Base-by-base conservation (phyloP, 352 stramenopile species). In the Globisporangium iwayamae region DNA sequence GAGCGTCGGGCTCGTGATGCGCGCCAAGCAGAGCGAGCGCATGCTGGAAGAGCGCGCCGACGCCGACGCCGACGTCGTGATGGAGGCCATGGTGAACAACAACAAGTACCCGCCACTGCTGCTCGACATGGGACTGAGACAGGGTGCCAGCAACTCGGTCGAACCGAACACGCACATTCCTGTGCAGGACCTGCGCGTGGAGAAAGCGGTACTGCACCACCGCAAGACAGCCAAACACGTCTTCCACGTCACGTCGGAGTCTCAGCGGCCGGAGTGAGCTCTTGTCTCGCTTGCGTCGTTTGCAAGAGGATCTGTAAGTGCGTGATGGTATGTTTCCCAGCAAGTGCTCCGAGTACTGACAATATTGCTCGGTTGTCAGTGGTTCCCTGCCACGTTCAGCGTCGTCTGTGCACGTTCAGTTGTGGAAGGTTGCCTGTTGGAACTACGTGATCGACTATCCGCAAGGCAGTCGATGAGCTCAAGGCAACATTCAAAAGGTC, bases 21-120 rank as follows among this genome's bases (percentile, higher is more conserved):
- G 7, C 6, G 52, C 41, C 13, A 38, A 46, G 13, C 22, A 30
- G 16, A 56, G 51, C 8, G 61, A 66, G 39, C 28, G 13, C 5
- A 5, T 28, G 39, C 39, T 66, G 18, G 22, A 60, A 28, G 16
- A 52, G 22, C 61, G 53, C 9, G 51, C 39, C 7, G 60, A 32
- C 30, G 61, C 61, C 3, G 52, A 56, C 1, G 22, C 22, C 22
- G 22, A 25, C 28, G 3, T 56, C 7, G 45, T 61, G 6, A 18
- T 43, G 1, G 61, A 66, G 38, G 52, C 32, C 6, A 54, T 66
- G 50, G 52, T 56, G 41, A 25, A 59, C 48, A 48, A n/a, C 52
- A 25, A 4, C 20, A 66, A 66, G 34, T 66, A 56, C 52, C 61
- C 61, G 20, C 51, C 61, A n/a, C 52, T 14, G 28, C 52, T 66